These are phyloP conservation scores for Psophocarpus tetragonolobus DNA, from an alignment of 306 rosid species.

Conservation along the genomic window DNA sequence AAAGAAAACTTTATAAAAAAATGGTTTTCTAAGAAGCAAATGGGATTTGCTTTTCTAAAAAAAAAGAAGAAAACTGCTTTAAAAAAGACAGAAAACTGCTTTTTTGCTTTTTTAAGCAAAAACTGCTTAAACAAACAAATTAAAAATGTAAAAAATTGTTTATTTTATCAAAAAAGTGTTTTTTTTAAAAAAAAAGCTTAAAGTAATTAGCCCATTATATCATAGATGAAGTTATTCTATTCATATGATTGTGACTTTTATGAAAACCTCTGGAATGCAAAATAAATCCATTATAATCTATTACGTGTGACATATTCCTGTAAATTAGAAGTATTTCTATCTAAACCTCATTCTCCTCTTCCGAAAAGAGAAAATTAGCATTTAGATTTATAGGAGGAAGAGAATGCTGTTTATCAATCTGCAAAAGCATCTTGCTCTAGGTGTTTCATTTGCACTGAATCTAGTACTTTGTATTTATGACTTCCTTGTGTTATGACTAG, in stretches of 20 bases:
- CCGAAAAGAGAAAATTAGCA: not conserved
- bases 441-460: not conserved
- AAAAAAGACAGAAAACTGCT: no score
- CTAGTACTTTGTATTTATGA: not conserved
- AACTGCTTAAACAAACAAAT: no score
- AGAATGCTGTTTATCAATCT: not conserved
- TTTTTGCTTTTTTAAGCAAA: no score
- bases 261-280: not conserved
- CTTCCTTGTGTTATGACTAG: not conserved
- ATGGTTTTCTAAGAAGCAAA: no score
- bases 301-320: not conserved
- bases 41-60: no score
- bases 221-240: constrained; percentile 27
- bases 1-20: no score
- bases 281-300: constrained; percentile 23
- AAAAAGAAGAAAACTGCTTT: no score
- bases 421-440: not conserved
- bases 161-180: no score
- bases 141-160: no score
- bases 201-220: no score
- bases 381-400: not conserved
- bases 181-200: no score
- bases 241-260: not conserved
- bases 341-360: not conserved
- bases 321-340: not conserved